These are phyloP conservation scores for Trichopus zeylanicus DNA, from an alignment of 116 monocot genomes.

Conservation along the genomic window DNA sequence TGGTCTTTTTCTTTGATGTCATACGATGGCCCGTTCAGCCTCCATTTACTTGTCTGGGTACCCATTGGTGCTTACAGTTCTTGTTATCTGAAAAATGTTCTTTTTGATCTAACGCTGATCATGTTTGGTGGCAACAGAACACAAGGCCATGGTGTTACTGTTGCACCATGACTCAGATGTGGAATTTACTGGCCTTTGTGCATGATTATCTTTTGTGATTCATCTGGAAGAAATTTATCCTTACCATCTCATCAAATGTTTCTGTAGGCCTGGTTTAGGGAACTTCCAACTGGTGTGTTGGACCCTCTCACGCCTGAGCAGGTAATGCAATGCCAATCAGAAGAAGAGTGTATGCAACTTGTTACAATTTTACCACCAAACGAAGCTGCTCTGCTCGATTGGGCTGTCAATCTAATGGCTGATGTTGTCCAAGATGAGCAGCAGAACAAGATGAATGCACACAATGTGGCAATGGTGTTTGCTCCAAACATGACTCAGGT, in stretches of 20 bases:
- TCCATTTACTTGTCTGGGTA: no score
- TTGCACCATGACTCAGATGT: no score
- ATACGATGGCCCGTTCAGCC: no score
- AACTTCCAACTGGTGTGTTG: constrained; percentile 68
- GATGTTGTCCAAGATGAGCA: constrained; percentile 75
- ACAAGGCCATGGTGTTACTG: no score
- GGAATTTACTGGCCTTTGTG: no score
- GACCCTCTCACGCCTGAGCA: constrained; percentile 58
- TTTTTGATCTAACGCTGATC: no score
- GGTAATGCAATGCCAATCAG: constrained; percentile 70
- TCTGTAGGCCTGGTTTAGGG: constrained; percentile 80
- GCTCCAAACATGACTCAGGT: constrained; percentile 92
- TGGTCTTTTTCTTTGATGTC: no score
- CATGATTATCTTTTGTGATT: background rate
- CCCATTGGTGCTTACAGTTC: no score
- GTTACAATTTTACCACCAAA: constrained; percentile 55
- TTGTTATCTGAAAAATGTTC: no score
- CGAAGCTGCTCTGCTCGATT: constrained; percentile 58
- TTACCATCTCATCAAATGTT: no score
- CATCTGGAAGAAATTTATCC: no score
- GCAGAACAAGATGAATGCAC: constrained; percentile 77
- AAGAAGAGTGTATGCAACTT: constrained; percentile 50
- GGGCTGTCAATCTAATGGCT: constrained; percentile 85
- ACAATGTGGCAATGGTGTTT: constrained; percentile 73
- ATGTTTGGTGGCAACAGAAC: no score